These are phyloP conservation scores for Phytopythium oedochilum DNA, from an alignment of 352 stramenopile species.

Conservation along the genomic window DNA sequence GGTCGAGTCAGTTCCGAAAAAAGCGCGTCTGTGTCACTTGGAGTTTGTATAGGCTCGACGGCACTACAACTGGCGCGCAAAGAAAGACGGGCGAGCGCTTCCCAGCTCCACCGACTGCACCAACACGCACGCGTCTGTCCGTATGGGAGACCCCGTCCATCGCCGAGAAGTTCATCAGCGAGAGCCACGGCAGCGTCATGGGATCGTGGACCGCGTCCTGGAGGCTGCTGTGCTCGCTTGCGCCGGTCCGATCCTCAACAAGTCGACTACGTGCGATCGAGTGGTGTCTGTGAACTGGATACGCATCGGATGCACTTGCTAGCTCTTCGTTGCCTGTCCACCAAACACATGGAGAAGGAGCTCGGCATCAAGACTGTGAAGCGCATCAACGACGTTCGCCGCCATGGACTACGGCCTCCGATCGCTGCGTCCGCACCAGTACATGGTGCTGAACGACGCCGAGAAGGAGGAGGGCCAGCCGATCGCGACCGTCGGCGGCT, in stretches of 20 bases:
- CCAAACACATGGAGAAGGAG: constrained; percentile 91
- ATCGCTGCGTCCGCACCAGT: constrained; percentile 91
- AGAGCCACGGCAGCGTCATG: too few species aligned
- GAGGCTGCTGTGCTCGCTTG: constrained; percentile 82
- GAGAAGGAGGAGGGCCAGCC: constrained; percentile 66
- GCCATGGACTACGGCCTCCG: constrained; percentile 96
- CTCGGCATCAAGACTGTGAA: constrained; percentile 83
- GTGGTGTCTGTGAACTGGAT: too few species aligned
- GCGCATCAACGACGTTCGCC: constrained; percentile 97
- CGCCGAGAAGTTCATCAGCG: too few species aligned
- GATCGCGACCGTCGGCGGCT: constrained; percentile 95
- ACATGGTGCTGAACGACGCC: constrained; percentile 88
- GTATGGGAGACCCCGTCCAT: too few species aligned
- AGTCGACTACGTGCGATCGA: constrained; percentile 56
- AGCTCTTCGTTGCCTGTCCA: constrained; percentile 54
- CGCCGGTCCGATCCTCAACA: constrained; percentile 76
- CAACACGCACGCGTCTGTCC: too few species aligned
- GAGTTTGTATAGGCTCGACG: too few species aligned
- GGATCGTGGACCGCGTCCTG: too few species aligned
- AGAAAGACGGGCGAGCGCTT: too few species aligned
- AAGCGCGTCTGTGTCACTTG: too few species aligned
- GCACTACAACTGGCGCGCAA: too few species aligned
- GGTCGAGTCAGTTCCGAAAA: too few species aligned
- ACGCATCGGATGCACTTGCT: background rate
- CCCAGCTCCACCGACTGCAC: too few species aligned